Conservation (phyloP, 2,329 filamentous ascomycete genomes). For the Dactylellina sp. region DNA sequence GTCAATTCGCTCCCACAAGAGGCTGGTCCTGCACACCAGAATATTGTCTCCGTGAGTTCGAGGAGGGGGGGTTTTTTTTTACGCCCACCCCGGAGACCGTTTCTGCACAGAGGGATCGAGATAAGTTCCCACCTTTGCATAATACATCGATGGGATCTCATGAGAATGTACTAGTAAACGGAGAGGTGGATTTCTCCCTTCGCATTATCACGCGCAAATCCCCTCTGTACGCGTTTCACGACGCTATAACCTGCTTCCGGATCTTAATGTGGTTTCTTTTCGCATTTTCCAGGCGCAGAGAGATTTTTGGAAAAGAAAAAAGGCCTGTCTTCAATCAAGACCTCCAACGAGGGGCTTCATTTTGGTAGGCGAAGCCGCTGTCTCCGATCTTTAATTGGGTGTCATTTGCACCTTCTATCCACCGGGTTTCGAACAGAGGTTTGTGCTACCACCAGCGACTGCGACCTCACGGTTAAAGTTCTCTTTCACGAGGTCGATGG, state of each 20-base stretch:
- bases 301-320: slow-evolving; percentile 11
- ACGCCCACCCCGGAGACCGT: slow-evolving; percentile 11
- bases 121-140: slow-evolving; percentile 30
- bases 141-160: slow-evolving; percentile 13
- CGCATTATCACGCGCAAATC: slow-evolving; percentile 52
- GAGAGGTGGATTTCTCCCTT: slow-evolving; percentile 8
- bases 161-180: slow-evolving; percentile 9
- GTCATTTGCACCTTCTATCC: slow-evolving; percentile 7
- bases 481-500: slow-evolving; percentile 5
- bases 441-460: slow-evolving; percentile 31
- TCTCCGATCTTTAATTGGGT: slow-evolving; percentile 13
- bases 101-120: slow-evolving; percentile 28
- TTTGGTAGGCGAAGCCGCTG: not conserved
- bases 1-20: slow-evolving; percentile 17
- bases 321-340: slow-evolving; percentile 46
- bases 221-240: slow-evolving; percentile 48
- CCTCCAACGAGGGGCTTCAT: slow-evolving; percentile 3
- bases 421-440: slow-evolving; percentile 13
- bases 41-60: slow-evolving; percentile 27
- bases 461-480: slow-evolving; percentile 9
- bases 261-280: slow-evolving; percentile 21
- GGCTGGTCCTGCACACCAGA: slow-evolving; percentile 49
- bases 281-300: too few species aligned
- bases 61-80: slow-evolving; percentile 38
- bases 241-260: slow-evolving; percentile 28